phyloP scores from a whole-genome alignment of 345 rosid genomes.

The Sonneratia alba region DNA sequence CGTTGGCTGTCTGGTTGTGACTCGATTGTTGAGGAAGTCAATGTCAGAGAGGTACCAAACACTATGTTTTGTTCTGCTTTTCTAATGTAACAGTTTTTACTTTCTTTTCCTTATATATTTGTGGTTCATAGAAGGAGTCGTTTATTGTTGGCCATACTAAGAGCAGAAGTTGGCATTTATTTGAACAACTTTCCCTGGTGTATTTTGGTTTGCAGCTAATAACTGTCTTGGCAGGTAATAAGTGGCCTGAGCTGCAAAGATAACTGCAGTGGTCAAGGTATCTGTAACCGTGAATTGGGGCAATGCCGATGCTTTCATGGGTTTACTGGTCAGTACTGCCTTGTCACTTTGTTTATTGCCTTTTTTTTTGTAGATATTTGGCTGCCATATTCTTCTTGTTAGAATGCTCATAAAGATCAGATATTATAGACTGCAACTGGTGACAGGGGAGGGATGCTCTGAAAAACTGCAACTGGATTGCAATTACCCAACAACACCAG shows the following conservation, averaged over 20 bases:
- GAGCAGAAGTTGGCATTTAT: background rate
- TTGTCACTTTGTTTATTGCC: background rate
- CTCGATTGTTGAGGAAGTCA: slow-evolving; percentile 39
- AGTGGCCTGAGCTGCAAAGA: slow-evolving; percentile 59
- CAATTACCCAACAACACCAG: slow-evolving; percentile 59
- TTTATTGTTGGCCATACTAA: background rate
- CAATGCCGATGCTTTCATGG: slow-evolving; percentile 89
- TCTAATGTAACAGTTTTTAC: background rate
- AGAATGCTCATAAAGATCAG: background rate
- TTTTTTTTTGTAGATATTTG: background rate
- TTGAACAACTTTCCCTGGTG: background rate
- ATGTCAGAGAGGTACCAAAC: slow-evolving; percentile 45
- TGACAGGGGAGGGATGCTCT: slow-evolving; percentile 72
- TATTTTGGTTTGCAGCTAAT: background rate
- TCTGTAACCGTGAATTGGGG: slow-evolving; percentile 77
- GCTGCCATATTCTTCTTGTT: background rate
- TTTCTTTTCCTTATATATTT: background rate
- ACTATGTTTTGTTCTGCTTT: background rate
- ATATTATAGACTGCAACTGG: slow-evolving; percentile 1
- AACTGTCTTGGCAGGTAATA: slow-evolving; percentile 42
- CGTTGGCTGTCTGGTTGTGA: slow-evolving; percentile 91
- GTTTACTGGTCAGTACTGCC: slow-evolving; percentile 43
- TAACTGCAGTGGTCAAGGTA: slow-evolving; percentile 77
- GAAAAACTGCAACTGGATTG: slow-evolving; percentile 52
- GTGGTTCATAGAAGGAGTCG: background rate